Percentiles rank a stretch among this genome's conserved stretches.
These are phyloP conservation scores for Cavenderia fasciculata DNA, from an alignment of 78 protist genomes.

Conservation along the genomic window DNA sequence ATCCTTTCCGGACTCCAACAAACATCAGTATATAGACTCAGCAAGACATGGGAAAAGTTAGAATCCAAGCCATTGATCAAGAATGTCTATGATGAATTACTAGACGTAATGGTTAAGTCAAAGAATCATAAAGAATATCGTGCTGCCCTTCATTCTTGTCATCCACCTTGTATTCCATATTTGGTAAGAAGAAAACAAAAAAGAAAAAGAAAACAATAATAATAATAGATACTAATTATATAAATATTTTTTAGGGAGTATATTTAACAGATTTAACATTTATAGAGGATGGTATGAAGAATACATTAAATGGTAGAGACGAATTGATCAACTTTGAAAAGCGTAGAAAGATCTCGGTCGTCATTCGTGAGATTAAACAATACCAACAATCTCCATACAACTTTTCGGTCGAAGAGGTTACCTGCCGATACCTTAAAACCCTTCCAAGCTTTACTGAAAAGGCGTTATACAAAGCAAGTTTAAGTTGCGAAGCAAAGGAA, in stretches of 20 bases:
- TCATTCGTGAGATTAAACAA: conserved; percentile 71
- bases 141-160: conserved; percentile 24
- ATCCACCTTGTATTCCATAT: conserved; percentile 87
- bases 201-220: no score
- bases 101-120: conserved; percentile 20
- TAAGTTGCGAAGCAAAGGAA: conserved; percentile 64
- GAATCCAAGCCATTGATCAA: conserved; percentile 36
- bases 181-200: not conserved
- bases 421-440: conserved; percentile 19
- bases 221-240: no score
- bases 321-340: conserved; percentile 84
- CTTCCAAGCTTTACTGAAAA: conserved; percentile 39
- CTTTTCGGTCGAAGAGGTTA: conserved; percentile 24
- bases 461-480: conserved; percentile 40
- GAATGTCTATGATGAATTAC: conserved; percentile 48
- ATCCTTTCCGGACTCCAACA: conserved; percentile 74
- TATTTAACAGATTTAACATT: conserved; percentile 87
- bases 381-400: conserved; percentile 74
- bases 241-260: conserved; percentile 47
- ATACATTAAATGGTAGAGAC: conserved; percentile 53
- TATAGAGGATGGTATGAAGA: conserved; percentile 86
- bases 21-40: conserved; percentile 78
- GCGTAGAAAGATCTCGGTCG: conserved; percentile 68
- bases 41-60: conserved; percentile 87
- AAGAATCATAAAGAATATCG: conserved; percentile 56